Percentiles rank a stretch among this genome's conserved stretches.
phyloP scores from a whole-genome alignment of 1,284 basidiomycete species.

The Cutaneotrichosporon cutaneum region DNA sequence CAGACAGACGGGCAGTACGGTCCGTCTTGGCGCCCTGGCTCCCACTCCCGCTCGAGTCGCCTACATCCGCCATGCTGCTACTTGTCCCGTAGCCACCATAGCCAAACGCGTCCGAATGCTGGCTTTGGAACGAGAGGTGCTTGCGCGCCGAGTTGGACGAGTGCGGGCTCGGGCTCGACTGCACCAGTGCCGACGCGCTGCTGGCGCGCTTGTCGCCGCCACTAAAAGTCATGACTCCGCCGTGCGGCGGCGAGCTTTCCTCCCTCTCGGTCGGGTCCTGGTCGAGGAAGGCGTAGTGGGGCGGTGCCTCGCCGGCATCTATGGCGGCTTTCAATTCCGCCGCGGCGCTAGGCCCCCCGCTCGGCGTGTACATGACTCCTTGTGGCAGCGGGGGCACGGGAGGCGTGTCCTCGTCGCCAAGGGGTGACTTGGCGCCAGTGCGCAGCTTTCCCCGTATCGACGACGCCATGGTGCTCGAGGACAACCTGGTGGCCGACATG shows the following conservation, averaged over 20 bases:
- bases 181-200: not conserved
- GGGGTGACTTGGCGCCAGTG: not conserved
- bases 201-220: constrained; percentile 2
- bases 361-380: not conserved
- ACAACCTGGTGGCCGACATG: constrained; percentile 1
- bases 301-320: constrained; percentile 12
- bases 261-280: constrained; percentile 14
- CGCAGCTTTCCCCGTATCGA: not conserved
- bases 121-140: constrained; percentile 10
- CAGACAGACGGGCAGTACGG: constrained; percentile 2
- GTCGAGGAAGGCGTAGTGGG: constrained; percentile 19
- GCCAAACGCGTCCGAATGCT: not conserved
- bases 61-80: constrained; percentile 7
- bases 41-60: not conserved
- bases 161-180: not conserved
- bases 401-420: not conserved
- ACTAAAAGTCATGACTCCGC: constrained; percentile 6
- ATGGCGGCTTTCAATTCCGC: constrained; percentile 5
- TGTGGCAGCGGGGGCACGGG: not conserved
- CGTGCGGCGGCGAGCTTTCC: not conserved
- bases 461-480: not conserved
- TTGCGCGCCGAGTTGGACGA: not conserved
- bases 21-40: not conserved
- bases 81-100: constrained; percentile 1
- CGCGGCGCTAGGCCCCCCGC: not conserved